Evolutionary conservation across 2,329 filamentous ascomycete species (phyloP).

Genomic region (Emergomyces africanus): DNA sequence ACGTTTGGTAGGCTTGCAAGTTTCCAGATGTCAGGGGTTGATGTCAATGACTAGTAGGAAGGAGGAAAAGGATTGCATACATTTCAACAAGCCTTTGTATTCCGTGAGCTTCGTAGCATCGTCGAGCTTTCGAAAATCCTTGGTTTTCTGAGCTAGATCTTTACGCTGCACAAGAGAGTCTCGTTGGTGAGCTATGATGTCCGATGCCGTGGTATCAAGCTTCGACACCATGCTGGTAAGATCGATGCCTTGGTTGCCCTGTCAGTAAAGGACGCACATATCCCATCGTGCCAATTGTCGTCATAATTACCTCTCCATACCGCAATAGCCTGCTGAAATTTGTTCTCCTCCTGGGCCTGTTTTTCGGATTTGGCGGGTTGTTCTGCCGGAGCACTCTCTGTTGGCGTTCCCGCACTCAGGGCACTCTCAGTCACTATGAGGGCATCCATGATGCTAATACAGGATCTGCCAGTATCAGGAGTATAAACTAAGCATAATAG

Average conservation of each 20-base stretch:
- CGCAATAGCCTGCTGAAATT: slow-evolving; percentile 91
- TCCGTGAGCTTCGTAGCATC: slow-evolving; percentile 76
- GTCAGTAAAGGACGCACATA: slow-evolving; percentile 2
- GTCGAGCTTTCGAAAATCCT: slow-evolving; percentile 90
- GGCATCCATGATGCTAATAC: slow-evolving; percentile 26
- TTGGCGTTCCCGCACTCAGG: slow-evolving; percentile 16
- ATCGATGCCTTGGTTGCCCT: slow-evolving; percentile 56
- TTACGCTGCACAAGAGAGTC: slow-evolving; percentile 95
- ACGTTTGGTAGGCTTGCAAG: slow-evolving; percentile 77
- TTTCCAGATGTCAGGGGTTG: slow-evolving; percentile 3
- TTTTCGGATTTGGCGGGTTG: slow-evolving; percentile 17
- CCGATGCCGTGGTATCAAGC: slow-evolving; percentile 86
- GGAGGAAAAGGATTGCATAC: slow-evolving; percentile 31
- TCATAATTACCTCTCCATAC: slow-evolving; percentile 71
- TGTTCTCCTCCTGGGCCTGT: slow-evolving; percentile 56
- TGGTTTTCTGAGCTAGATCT: slow-evolving; percentile 96
- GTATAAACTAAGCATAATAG: slow-evolving; percentile 6
- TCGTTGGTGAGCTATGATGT: slow-evolving; percentile 83
- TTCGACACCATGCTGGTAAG: slow-evolving; percentile 69
- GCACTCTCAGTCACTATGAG: slow-evolving; percentile 31
- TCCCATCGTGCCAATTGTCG: background rate
- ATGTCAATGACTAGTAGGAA: background rate
- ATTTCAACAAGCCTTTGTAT: slow-evolving; percentile 80
- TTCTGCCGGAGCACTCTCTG: slow-evolving; percentile 15
- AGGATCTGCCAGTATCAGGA: slow-evolving; percentile 1